Evolutionary conservation across 352 stramenopile species (phyloP).

Genomic region (Peronosclerospora sorghi): DNA sequence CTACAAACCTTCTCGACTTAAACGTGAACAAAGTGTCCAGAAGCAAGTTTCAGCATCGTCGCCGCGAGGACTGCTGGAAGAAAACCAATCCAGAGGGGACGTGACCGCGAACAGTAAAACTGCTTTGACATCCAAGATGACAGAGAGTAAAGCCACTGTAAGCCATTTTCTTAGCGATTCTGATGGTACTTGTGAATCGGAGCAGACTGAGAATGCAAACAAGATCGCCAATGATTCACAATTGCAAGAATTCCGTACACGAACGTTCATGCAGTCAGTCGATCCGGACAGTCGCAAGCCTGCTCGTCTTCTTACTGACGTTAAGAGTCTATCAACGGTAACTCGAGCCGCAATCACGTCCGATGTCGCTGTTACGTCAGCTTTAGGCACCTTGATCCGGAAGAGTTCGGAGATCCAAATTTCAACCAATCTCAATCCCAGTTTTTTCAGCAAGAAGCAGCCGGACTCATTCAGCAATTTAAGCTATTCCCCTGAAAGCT

Average conservation of each 20-base stretch:
- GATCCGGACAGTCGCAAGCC: neutral
- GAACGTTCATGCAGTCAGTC: neutral
- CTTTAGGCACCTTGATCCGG: too few relatives aligned
- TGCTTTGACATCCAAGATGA: neutral
- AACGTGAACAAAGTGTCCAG: conserved; percentile 18
- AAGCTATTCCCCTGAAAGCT: conserved; percentile 11
- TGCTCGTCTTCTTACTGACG: neutral
- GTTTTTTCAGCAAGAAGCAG: conserved; percentile 1
- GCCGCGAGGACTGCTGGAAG: conserved; percentile 9
- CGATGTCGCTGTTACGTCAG: conserved; percentile 1
- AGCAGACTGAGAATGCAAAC: conserved; percentile 3
- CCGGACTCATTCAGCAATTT: conserved; percentile 2
- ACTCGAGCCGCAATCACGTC: conserved; percentile 1
- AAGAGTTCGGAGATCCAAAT: conserved; percentile 8
- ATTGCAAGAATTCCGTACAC: conserved; percentile 5
- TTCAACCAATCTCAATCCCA: conserved; percentile 6
- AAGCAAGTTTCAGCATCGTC: conserved; percentile 21
- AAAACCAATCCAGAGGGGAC: conserved; percentile 1
- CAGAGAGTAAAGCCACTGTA: conserved; percentile 1
- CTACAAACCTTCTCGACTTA: conserved; percentile 16
- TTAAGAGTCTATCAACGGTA: neutral
- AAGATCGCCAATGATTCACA: conserved; percentile 17
- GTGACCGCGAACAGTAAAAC: neutral
- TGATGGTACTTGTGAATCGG: neutral
- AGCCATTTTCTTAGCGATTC: conserved; percentile 7